Evolutionary conservation across 2,329 filamentous ascomycete species (phyloP), one percentile per base, ranked within the genome.

Genomic region (Hymenoscyphus infarciens): DNA sequence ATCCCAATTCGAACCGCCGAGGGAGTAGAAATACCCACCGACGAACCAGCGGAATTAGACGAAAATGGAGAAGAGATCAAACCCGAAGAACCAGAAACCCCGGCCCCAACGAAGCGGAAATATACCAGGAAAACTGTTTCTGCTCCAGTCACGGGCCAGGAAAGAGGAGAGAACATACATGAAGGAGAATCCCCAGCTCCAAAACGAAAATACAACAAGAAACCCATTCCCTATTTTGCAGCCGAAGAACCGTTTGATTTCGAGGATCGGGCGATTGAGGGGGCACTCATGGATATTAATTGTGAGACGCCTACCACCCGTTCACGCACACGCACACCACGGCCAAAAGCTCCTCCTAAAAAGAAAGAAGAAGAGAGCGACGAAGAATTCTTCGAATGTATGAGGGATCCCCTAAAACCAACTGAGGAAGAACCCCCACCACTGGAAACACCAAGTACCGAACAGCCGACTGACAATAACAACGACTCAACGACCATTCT

Each of bases 1-100:
- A 70, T 83, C 27, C 87, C 88, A 0, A 89, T 93, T 60, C 77
- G 81, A 16, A 72, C 87, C 16, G 80, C 81, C 0, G 76, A 82
- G 54, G 81, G 79, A 0, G 63, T 74, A 5, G 71, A 72, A 7
- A 66, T 76, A 13, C 63, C 70, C 5, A 64, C 69, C 62, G 69
- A 69, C 35, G 67, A 68, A 22, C 56, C 62, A 57, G 68, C 67
- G 5, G 62, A 63, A 38, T 74, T 74, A 11, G 74, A 74, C 3
- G 66, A n/a, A 66, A 66, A 39, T 19, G 68, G 68, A 13, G 68
- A 72, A 11, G 68, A 72, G 10, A 67, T 72, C 1, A 67, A 66
- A 15, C 58, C 58, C 11, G 58, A 60, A 38, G 58, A 54, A 11
- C 58, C 58, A 57, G 54, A 56, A 29, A 45, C 31, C 8, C 53